Percentiles rank a stretch among this genome's conserved stretches.
Evolutionary conservation across 2,329 filamentous ascomycete genomes (phyloP).

Genomic region (Ophiosphaerella korrae): DNA sequence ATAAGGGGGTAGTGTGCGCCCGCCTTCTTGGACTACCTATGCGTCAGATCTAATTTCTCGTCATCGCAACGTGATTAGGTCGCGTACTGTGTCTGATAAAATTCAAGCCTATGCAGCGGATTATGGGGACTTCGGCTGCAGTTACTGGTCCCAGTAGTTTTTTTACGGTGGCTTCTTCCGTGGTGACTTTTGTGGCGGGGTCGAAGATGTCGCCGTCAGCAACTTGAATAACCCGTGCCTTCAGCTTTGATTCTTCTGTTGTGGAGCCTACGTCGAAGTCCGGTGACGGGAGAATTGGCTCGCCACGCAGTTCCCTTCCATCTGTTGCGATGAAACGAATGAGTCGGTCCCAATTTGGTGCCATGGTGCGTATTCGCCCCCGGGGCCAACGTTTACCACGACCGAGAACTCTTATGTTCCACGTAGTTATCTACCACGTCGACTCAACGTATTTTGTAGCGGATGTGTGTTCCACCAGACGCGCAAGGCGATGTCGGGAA

Average conservation of each 20-base stretch:
- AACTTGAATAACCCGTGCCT: slow-evolving; percentile 57
- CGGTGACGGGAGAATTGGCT: slow-evolving; percentile 54
- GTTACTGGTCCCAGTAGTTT: slow-evolving; percentile 60
- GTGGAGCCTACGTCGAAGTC: slow-evolving; percentile 58
- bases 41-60: too few relatives aligned
- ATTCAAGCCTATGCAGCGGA: slow-evolving; percentile 65
- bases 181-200: slow-evolving; percentile 56
- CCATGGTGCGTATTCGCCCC: slow-evolving; percentile 8
- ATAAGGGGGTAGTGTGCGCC: slow-evolving; percentile 56
- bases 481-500: slow-evolving; percentile 17
- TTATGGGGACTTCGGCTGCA: slow-evolving; percentile 58
- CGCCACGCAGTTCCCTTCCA: slow-evolving; percentile 57
- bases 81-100: slow-evolving; percentile 61
- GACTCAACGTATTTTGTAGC: slow-evolving; percentile 4
- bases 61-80: too few relatives aligned
- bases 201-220: slow-evolving; percentile 58
- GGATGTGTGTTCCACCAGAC: slow-evolving; percentile 28
- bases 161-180: slow-evolving; percentile 61
- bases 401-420: neutral
- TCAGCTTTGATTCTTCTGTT: slow-evolving; percentile 54
- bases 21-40: slow-evolving; percentile 56
- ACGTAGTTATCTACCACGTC: neutral
- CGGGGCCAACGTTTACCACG: neutral
- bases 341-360: slow-evolving; percentile 55
- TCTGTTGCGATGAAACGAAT: slow-evolving; percentile 62